Evolutionary conservation across 2,329 filamentous ascomycete genomes (phyloP).

Genomic region (Colletotrichum costaricense): DNA sequence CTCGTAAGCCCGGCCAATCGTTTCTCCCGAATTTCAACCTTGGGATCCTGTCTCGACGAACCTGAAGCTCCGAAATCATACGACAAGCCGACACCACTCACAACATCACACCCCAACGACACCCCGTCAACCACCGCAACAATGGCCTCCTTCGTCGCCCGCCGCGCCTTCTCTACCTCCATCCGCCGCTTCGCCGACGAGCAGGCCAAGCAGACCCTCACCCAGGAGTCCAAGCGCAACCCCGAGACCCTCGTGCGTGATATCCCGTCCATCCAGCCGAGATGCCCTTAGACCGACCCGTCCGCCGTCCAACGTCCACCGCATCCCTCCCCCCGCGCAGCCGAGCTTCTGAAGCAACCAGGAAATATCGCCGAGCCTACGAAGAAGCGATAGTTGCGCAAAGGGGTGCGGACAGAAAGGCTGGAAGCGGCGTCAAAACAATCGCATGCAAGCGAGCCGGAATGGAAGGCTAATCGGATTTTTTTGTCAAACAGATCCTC

Average conservation of each 20-base stretch:
- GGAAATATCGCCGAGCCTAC: background rate
- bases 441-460: background rate
- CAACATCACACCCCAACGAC: slow-evolving; percentile 25
- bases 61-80: slow-evolving; percentile 37
- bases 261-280: slow-evolving; percentile 39
- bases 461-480: slow-evolving; percentile 22
- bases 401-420: background rate
- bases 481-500: slow-evolving; percentile 73
- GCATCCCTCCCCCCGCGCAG: slow-evolving; percentile 13
- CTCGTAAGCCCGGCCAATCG: slow-evolving; percentile 31
- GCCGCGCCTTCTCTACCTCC: slow-evolving; percentile 66
- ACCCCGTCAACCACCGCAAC: slow-evolving; percentile 41
- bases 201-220: slow-evolving; percentile 59
- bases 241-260: slow-evolving; percentile 56
- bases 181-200: slow-evolving; percentile 59
- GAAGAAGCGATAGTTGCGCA: background rate
- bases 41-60: slow-evolving; percentile 14
- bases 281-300: background rate
- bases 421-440: background rate
- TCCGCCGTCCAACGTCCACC: slow-evolving; percentile 33
- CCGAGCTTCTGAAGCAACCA: background rate
- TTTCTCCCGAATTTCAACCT: slow-evolving; percentile 37
- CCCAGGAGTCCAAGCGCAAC: slow-evolving; percentile 68
- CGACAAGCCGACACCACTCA: slow-evolving; percentile 30
- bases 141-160: slow-evolving; percentile 69